phyloP scores from a whole-genome alignment of 805 yeast genomes.

The Cyberlindnera samutprakarnensis region DNA sequence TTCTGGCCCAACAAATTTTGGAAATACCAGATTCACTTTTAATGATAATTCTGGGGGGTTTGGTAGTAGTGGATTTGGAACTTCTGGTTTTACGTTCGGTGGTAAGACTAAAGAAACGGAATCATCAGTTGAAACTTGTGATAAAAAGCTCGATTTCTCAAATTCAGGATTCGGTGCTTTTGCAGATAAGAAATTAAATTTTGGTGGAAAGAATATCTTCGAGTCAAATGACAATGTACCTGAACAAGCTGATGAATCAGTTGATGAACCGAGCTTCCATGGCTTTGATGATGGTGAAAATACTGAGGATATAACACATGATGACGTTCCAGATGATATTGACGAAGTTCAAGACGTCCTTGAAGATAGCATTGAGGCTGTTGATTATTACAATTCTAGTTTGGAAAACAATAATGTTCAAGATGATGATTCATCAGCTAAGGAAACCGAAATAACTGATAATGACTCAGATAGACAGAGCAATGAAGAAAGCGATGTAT shows the following conservation, averaged over 20 bases:
- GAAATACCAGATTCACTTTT: neutral
- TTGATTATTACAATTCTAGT: neutral
- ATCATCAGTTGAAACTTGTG: too few species aligned
- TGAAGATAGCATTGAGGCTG: slow-evolving; percentile 4
- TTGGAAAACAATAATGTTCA: slow-evolving; percentile 1
- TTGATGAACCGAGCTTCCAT: neutral
- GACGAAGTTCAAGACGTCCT: slow-evolving; percentile 2
- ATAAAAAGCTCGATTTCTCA: slow-evolving; percentile 1
- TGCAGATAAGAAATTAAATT: slow-evolving; percentile 8
- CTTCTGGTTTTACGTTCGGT: too few species aligned
- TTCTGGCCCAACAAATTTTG: slow-evolving; percentile 3
- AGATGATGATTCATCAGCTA: slow-evolving; percentile 1
- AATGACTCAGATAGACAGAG: too few species aligned
- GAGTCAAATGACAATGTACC: slow-evolving; percentile 1
- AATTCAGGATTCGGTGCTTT: slow-evolving; percentile 13
- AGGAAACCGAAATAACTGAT: too few species aligned
- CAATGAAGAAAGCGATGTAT: too few species aligned
- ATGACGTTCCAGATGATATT: slow-evolving; percentile 1
- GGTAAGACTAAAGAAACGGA: too few species aligned
- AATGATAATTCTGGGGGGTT: neutral
- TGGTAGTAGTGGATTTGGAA: slow-evolving; percentile 4
- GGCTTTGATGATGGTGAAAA: neutral
- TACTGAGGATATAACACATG: slow-evolving; percentile 2
- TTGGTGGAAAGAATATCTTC: slow-evolving; percentile 10
- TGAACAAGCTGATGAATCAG: neutral